Base-by-base conservation (phyloP, 768 basidiomycete species). In the Glaciozyma antarctica region DNA sequence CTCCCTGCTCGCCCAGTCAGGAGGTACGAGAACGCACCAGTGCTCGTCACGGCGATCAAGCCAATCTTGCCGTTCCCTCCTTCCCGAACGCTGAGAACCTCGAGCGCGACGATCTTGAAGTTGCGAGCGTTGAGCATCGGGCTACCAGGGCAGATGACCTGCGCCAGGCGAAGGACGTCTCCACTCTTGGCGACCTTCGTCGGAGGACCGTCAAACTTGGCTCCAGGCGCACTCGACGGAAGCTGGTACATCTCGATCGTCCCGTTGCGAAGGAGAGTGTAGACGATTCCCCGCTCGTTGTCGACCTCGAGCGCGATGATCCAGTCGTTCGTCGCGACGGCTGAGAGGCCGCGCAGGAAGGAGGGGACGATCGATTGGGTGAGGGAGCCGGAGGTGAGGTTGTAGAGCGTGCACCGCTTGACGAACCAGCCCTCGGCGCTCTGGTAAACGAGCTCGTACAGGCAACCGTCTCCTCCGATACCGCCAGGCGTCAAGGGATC, bases 371-470 rank as follows among this genome's bases (percentile, higher is more conserved):
- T 82, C 61, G 74, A 90, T 88, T 75, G 88, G 16, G 83, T 79
- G 32, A 86, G 80, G 70, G 60, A 60, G 53, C 64, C 64, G 8
- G 55, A 47, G 4, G 63, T 65, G 54, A 70, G 89, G 72, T 95
- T 94, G 74, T 89, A 81, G 61, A 98, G 80, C 70, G 87, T 84
- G 26, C 89, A 84, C 58, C 85, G 82, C 76, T 90, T 90, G 52
- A 85, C 86, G 78, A 95, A 94, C 91, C 91, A 94, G 0, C 88
- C 87, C 73, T 92, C 88, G 67, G 82, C 87, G 71, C 87, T 85
- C 72, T 90, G 88, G 76, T 97, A 98, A 73, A 88, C 86, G 51
- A 98, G 77, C 76, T 97, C 94, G 76, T 94, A 95, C 60, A 98
- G 78, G 74, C 86, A 85, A 19, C 91, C 91, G 73, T 94, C 90